A percentile compares a stretch with the other conserved stretches of the same genome.
Evolutionary conservation across 306 rosid species (phyloP).

Genomic region (Fragaria nilgerrensis): DNA sequence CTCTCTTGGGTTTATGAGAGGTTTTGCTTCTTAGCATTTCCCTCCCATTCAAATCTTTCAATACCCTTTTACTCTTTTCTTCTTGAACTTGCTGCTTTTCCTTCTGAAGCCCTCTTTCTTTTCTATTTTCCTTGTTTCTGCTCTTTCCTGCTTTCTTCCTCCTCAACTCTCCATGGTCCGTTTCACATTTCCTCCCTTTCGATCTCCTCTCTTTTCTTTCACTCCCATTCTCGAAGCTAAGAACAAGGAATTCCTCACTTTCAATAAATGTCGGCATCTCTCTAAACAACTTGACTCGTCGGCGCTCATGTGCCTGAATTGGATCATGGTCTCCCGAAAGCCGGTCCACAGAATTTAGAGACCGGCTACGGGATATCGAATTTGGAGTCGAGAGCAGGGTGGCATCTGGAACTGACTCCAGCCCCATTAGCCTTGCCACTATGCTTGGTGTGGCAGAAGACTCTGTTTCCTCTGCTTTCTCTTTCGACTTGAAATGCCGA

Average conservation of each 20-base stretch:
- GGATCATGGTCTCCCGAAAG: slow-evolving; percentile 33
- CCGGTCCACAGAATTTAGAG: slow-evolving; percentile 59
- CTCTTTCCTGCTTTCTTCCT: slow-evolving; percentile 31
- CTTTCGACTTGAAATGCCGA: slow-evolving; percentile 26
- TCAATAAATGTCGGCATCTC: slow-evolving; percentile 56
- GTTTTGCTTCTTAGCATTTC: slow-evolving; percentile 33
- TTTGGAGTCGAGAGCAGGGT: slow-evolving; percentile 14
- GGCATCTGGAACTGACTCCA: slow-evolving; percentile 56
- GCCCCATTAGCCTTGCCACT: slow-evolving; percentile 87
- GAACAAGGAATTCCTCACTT: slow-evolving; percentile 55
- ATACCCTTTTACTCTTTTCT: slow-evolving; percentile 12
- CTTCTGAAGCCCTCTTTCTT: slow-evolving; percentile 28
- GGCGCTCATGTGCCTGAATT: slow-evolving; percentile 27
- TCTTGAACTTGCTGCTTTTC: slow-evolving; percentile 18
- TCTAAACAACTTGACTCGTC: slow-evolving; percentile 51
- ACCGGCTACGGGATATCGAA: slow-evolving; percentile 47
- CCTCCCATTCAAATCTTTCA: slow-evolving; percentile 30
- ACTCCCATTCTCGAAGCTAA: slow-evolving; percentile 54
- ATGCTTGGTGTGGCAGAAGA: slow-evolving; percentile 43
- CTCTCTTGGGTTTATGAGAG: slow-evolving; percentile 27
- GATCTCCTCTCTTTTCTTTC: slow-evolving; percentile 31
- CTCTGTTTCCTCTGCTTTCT: slow-evolving; percentile 15
- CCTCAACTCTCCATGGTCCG: slow-evolving; percentile 37
- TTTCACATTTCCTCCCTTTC: slow-evolving; percentile 27
- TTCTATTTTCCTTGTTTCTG: slow-evolving; percentile 34